Conservation (phyloP, 2,329 filamentous ascomycete genomes). For the Venturia pyrina region DNA sequence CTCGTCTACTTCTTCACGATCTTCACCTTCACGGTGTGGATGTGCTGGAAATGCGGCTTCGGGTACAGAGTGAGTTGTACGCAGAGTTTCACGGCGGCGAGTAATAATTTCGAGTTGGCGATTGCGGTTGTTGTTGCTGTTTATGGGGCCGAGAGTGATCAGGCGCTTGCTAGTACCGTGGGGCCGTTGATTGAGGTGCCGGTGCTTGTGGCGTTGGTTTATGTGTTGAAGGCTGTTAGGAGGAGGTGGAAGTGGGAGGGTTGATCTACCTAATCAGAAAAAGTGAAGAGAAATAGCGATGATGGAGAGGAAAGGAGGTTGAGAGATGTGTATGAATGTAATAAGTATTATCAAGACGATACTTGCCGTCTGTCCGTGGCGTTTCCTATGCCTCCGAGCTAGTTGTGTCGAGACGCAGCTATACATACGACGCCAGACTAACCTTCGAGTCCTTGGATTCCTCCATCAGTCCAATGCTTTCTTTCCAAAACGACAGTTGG, state of each 20-base stretch:
- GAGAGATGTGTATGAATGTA: not conserved
- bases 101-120: slow-evolving; percentile 88
- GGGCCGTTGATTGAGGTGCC: slow-evolving; percentile 82
- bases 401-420: not conserved
- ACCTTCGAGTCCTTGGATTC: not conserved
- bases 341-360: not conserved
- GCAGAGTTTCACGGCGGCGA: slow-evolving; percentile 81
- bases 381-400: not conserved
- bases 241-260: slow-evolving; percentile 44
- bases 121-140: slow-evolving; percentile 80
- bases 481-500: slow-evolving; percentile 5
- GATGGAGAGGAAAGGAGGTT: not conserved
- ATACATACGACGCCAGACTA: not conserved
- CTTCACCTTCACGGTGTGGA: slow-evolving; percentile 58
- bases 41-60: slow-evolving; percentile 58
- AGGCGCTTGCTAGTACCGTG: slow-evolving; percentile 74
- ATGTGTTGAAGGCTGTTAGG: slow-evolving; percentile 54
- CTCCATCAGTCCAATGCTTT: not conserved
- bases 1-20: slow-evolving; percentile 71
- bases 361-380: not conserved
- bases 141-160: slow-evolving; percentile 66
- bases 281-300: not conserved
- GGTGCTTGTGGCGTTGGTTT: slow-evolving; percentile 67
- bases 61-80: slow-evolving; percentile 61
- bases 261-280: not conserved